Evolutionary conservation across 73 alveolate genomes (phyloP).

Genomic region (Durusdinium trenchii): DNA sequence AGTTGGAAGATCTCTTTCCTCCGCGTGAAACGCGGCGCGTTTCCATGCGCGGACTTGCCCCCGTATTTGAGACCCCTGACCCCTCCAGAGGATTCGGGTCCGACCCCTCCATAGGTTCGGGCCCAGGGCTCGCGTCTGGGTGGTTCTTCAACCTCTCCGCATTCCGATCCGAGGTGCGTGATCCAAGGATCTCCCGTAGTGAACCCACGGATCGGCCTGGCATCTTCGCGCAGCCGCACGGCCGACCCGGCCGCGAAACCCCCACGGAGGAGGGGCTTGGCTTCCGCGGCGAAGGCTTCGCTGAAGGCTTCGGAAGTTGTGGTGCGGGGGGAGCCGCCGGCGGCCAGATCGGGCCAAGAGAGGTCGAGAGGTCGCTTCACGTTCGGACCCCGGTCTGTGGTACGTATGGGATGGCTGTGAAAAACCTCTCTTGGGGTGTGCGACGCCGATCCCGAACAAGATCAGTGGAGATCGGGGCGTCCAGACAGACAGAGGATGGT

Average conservation of each 20-base stretch:
- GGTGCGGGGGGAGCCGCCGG: not conserved
- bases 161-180: not conserved
- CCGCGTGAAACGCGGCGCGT: not conserved
- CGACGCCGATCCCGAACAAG: too few species aligned
- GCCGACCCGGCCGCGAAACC: too few species aligned
- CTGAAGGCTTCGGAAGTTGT: not conserved
- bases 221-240: too few species aligned
- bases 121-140: too few species aligned
- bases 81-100: not conserved
- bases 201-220: constrained; percentile 50
- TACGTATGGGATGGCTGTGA: too few species aligned
- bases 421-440: too few species aligned
- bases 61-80: not conserved
- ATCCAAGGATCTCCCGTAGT: constrained; percentile 52
- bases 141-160: too few species aligned
- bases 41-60: not conserved
- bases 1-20: not conserved
- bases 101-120: too few species aligned
- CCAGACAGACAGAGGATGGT: too few species aligned
- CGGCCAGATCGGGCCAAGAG: not conserved
- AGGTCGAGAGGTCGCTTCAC: not conserved
- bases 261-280: not conserved
- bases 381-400: not conserved
- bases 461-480: too few species aligned
- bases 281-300: not conserved